Evolutionary conservation across 371 early-diverging fungal species (phyloP), one percentile per base, ranked within the genome.

Genomic region (Zancudomyces culisetae): DNA sequence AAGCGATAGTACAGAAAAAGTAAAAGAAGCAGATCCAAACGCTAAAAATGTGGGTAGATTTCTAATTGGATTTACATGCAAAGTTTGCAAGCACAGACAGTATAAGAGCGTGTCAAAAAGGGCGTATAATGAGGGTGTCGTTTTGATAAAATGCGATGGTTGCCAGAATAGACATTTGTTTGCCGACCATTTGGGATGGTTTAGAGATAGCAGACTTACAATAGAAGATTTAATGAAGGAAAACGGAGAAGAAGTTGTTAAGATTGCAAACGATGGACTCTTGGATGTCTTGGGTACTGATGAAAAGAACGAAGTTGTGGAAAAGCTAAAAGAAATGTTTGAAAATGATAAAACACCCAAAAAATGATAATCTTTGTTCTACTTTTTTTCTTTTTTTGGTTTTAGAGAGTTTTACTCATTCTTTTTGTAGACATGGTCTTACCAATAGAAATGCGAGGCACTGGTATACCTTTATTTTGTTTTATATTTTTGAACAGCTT

Each of bases 111-210:
- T 96, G 83, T 86, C 91, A 48, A 88, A 85, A 63, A 68, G 76
- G 26, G 85, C 94, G 0, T 93, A 94, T 60, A 68, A 78, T 26
- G 75, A 79, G 18, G 96, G 96, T 12, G 92, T 96, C 0, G 92
- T 96, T 26, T 73, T 96, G 52, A 87, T 92, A 52, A 79, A 81
- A 57, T 96, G 96, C 63, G 85, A 85, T 24, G 78, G 78, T 18
- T 96, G 97, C 72, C 74, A 83, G 58, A 87, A 85, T 56, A 71
- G 81, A 26, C 97, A 96, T 60, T 63, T 96, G 56, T 92, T 96
- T 58, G 95, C 97, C 3, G 97, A 96, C 57, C 84, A 96, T 70
- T 67, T 92, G 42, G 94, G 91, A 13, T 96, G 87, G 87, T 89
- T 87, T 64, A 68, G 73, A 43, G 81, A 79, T 61, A 58, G 68